These are phyloP conservation scores for Kodamaea sagamina DNA, from an alignment of 805 yeast genomes.

Conservation along the genomic window DNA sequence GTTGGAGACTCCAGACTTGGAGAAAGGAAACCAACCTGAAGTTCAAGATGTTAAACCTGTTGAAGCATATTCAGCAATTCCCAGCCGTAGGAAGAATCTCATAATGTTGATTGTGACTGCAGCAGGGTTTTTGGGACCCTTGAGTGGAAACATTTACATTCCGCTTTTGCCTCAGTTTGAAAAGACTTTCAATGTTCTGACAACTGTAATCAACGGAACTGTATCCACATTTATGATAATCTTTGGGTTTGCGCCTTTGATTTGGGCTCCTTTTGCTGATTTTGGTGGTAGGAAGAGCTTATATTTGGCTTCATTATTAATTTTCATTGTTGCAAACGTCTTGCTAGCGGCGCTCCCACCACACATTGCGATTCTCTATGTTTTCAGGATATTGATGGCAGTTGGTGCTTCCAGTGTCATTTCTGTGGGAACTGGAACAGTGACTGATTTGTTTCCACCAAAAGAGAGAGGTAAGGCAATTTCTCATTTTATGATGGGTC, in stretches of 20 bases:
- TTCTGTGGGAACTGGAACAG: slow-evolving; percentile 40
- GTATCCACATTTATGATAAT: slow-evolving; percentile 59
- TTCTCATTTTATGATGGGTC: slow-evolving; percentile 40
- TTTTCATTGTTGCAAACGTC: slow-evolving; percentile 31
- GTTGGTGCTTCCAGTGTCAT: slow-evolving; percentile 40
- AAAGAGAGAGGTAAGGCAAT: slow-evolving; percentile 32
- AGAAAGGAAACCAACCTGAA: neutral
- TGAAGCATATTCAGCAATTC: slow-evolving; percentile 33
- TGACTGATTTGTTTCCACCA: slow-evolving; percentile 36
- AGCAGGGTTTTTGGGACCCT: slow-evolving; percentile 58
- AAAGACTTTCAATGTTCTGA: slow-evolving; percentile 40
- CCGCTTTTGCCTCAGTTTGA: slow-evolving; percentile 52
- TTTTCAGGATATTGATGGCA: slow-evolving; percentile 37
- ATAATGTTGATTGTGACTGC: slow-evolving; percentile 45
- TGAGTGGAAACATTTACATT: slow-evolving; percentile 58
- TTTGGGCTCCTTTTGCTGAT: slow-evolving; percentile 60
- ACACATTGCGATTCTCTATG: slow-evolving; percentile 30
- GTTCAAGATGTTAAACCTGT: neutral
- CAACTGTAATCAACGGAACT: slow-evolving; percentile 52
- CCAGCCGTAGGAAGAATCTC: slow-evolving; percentile 29
- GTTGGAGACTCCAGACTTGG: neutral
- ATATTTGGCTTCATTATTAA: slow-evolving; percentile 27
- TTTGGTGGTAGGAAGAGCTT: slow-evolving; percentile 46
- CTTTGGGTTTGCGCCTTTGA: slow-evolving; percentile 55
- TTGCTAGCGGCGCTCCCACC: slow-evolving; percentile 34